Evolutionary conservation across 2,329 filamentous ascomycete species (phyloP).

Genomic region (Hymenoscyphus fructigenus): DNA sequence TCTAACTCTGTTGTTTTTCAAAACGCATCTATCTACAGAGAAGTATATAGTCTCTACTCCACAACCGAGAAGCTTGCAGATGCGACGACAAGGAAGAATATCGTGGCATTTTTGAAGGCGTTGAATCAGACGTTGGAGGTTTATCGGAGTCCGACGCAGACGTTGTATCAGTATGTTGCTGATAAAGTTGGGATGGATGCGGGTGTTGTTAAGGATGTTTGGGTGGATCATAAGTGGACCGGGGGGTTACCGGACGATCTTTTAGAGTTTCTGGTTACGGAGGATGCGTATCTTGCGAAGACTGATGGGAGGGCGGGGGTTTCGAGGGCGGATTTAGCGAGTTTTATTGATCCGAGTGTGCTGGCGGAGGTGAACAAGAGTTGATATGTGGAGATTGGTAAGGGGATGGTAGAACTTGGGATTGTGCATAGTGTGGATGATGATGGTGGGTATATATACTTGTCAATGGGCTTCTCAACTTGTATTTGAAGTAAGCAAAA

Average conservation of each 20-base stretch:
- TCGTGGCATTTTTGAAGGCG: constrained; percentile 19
- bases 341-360: constrained; percentile 18
- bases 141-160: constrained; percentile 10
- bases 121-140: constrained; percentile 14
- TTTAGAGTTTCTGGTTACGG: constrained; percentile 19
- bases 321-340: constrained; percentile 14
- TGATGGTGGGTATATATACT: too few relatives aligned
- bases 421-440: too few relatives aligned
- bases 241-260: constrained; percentile 18
- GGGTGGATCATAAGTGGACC: constrained; percentile 18
- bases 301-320: constrained; percentile 13
- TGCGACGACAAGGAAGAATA: constrained; percentile 13
- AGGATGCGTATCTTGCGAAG: constrained; percentile 21
- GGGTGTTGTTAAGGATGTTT: constrained; percentile 16
- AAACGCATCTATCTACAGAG: constrained; percentile 16
- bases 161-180: constrained; percentile 13
- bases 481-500: too few relatives aligned
- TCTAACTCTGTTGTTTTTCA: constrained; percentile 14
- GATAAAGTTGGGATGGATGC: constrained; percentile 12
- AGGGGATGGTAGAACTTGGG: background rate
- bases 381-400: background rate
- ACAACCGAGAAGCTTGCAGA: constrained; percentile 17
- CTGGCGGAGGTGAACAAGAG: constrained; percentile 10
- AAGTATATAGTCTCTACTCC: constrained; percentile 19
- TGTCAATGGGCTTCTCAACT: too few relatives aligned